Evolutionary conservation across 2,329 filamentous ascomycete genomes (phyloP).

Genomic region (Scytalidium sp.): DNA sequence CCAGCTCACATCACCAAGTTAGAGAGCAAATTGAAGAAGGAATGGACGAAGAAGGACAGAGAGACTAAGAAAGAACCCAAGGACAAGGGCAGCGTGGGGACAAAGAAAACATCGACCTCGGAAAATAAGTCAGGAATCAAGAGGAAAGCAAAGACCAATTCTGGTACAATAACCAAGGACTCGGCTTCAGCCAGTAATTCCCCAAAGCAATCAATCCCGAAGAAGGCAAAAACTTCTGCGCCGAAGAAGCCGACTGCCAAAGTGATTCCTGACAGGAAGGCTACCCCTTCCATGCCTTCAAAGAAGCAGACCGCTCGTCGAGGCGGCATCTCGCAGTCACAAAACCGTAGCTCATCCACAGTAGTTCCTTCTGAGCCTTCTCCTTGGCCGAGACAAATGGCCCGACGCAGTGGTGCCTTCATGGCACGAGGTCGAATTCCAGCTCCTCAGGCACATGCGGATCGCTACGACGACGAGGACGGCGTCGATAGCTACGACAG

Average conservation of each 20-base stretch:
- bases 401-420: conserved; percentile 24
- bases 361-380: not conserved
- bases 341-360: conserved; percentile 7
- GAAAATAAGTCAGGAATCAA: conserved; percentile 23
- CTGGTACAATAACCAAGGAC: conserved; percentile 23
- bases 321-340: conserved; percentile 16
- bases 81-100: not conserved
- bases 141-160: conserved; percentile 20
- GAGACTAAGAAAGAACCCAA: conserved; percentile 38
- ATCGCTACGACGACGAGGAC: conserved; percentile 17
- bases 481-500: conserved; percentile 12
- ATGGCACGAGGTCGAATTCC: conserved; percentile 19
- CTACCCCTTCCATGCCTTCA: conserved; percentile 6
- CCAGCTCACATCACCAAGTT: conserved; percentile 45
- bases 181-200: conserved; percentile 20
- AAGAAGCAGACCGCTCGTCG: conserved; percentile 18
- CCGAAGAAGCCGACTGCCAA: conserved; percentile 18
- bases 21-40: conserved; percentile 54
- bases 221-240: not conserved
- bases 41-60: conserved; percentile 44
- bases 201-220: not conserved
- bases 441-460: conserved; percentile 8
- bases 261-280: conserved; percentile 6
- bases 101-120: not conserved
- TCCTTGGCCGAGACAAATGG: conserved; percentile 17